Evolutionary conservation across 495 filamentous ascomycete species (phyloP), one percentile per base, ranked within the genome.

Genomic region (Baudoinia panamericana): DNA sequence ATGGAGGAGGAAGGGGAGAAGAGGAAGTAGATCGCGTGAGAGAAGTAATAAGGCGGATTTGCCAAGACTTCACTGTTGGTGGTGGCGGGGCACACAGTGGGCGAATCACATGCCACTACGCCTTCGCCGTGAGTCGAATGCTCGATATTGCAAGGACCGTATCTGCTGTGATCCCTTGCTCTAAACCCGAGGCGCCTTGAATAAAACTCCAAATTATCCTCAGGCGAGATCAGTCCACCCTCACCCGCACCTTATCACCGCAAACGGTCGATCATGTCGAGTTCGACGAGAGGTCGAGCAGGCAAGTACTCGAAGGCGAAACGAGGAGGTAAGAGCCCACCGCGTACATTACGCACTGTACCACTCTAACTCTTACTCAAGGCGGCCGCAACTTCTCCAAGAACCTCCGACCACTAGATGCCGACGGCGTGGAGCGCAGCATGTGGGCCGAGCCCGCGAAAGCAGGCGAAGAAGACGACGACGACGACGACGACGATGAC

Each of bases 351-450:
- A 40, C 37, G 21, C 22, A 28, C 17, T 6, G 12, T 22, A 36
- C 20, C 20, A 30, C 19, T 23, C 43, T 60, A 36, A 51, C 29
- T 16, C 25, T n/a, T 37, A 20, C 11, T 19, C 30, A 39, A 93
- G 88, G 87, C 40, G 90, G 88, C 51, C 93, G 94, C 63, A 78
- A 92, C 46, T 96, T 86, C 71, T 93, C 87, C 45, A 77, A 80
- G 27, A 79, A 94, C 57, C 74, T 95, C 9, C 75, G 76, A 56
- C 87, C 85, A 5, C 68, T 85, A 50, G 85, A 92, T 51, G 79
- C 78, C 36, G 82, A 95, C 58, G 86, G 83, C 46, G 84, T 84
- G 42, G 63, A 67, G 7, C 59, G 72, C 34, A 70, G 78, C 61
- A 80, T 93, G 67, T 90, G 87, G 85, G 69, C 64, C 51, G 68